A percentile compares a stretch with the other conserved stretches of the same genome.
Conservation (phyloP, 1,284 basidiomycete species). For the Fomitopsis betulina region DNA sequence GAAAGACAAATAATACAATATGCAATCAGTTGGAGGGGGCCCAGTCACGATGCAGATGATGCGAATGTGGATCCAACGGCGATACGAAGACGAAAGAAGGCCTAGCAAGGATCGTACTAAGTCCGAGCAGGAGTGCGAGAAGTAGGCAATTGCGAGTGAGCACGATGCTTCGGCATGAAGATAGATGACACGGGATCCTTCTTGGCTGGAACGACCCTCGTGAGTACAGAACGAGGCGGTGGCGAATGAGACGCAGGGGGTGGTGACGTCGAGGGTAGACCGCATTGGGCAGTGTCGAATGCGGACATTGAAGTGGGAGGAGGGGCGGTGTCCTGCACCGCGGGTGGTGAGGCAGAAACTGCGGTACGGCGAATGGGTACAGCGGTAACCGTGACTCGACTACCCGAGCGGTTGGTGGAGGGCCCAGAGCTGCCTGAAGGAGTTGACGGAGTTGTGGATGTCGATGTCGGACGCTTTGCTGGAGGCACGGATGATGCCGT, state of each 20-base stretch:
- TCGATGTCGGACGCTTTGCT: slow-evolving; percentile 22
- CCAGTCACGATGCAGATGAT: not conserved
- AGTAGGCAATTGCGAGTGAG: slow-evolving; percentile 53
- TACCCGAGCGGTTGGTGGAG: slow-evolving; percentile 11
- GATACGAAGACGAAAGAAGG: not conserved
- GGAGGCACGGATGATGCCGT: slow-evolving; percentile 33
- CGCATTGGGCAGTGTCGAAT: not conserved
- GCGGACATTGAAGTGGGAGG: not conserved
- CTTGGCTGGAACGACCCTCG: slow-evolving; percentile 33
- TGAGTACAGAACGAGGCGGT: slow-evolving; percentile 8
- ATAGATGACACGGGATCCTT: slow-evolving; percentile 62
- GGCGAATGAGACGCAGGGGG: slow-evolving; percentile 9
- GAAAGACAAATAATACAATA: not conserved
- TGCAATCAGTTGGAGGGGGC: not conserved
- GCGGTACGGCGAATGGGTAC: slow-evolving; percentile 18
- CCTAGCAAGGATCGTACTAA: not conserved
- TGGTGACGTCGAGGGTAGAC: slow-evolving; percentile 3
- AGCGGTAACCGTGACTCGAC: slow-evolving; percentile 27
- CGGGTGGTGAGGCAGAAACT: not conserved
- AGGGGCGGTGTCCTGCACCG: not conserved
- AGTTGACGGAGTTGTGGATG: slow-evolving; percentile 4
- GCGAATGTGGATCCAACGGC: not conserved
- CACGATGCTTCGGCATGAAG: slow-evolving; percentile 73
- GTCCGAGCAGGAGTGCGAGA: slow-evolving; percentile 4
- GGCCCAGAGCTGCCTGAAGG: not conserved